These are phyloP conservation scores for Dentiscutata heterogama DNA, from an alignment of 371 early-diverging fungal genomes.

Conservation along the genomic window DNA sequence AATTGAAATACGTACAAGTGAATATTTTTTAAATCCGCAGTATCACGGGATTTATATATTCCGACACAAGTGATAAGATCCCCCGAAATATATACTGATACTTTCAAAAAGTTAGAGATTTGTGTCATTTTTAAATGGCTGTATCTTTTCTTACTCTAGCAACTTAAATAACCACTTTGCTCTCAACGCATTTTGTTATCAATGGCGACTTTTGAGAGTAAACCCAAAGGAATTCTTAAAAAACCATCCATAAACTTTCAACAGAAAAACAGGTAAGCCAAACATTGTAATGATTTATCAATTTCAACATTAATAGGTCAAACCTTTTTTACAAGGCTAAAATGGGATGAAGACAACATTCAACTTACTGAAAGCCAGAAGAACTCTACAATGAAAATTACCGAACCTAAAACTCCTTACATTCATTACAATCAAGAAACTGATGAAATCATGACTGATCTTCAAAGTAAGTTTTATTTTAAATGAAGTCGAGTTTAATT, in stretches of 20 bases:
- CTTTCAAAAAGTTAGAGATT: too few relatives aligned
- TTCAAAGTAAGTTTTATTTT: slow-evolving; percentile 32
- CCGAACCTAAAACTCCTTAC: slow-evolving; percentile 97
- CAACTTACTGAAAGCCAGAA: slow-evolving; percentile 91
- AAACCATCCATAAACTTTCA: slow-evolving; percentile 44
- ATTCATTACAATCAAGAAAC: slow-evolving; percentile 85
- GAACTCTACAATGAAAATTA: slow-evolving; percentile 94
- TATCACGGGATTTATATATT: too few relatives aligned
- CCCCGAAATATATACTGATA: too few relatives aligned
- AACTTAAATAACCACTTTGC: too few relatives aligned
- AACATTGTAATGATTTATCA: not conserved
- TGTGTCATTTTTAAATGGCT: too few relatives aligned
- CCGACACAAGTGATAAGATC: too few relatives aligned
- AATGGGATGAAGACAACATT: slow-evolving; percentile 97
- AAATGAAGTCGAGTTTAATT: not conserved
- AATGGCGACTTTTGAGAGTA: slow-evolving; percentile 26
- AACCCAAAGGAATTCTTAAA: slow-evolving; percentile 44
- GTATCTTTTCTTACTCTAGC: too few relatives aligned
- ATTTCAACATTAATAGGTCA: not conserved
- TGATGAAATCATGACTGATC: slow-evolving; percentile 71
- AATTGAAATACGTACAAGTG: too few relatives aligned
- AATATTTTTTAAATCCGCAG: too few relatives aligned
- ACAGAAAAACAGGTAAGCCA: slow-evolving; percentile 22
- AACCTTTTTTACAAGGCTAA: slow-evolving; percentile 60
- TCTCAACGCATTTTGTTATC: too few relatives aligned